A percentile compares a stretch with the other conserved stretches of the same genome.
Conservation (phyloP, 768 basidiomycete species). For the Naganishia antarctica region DNA sequence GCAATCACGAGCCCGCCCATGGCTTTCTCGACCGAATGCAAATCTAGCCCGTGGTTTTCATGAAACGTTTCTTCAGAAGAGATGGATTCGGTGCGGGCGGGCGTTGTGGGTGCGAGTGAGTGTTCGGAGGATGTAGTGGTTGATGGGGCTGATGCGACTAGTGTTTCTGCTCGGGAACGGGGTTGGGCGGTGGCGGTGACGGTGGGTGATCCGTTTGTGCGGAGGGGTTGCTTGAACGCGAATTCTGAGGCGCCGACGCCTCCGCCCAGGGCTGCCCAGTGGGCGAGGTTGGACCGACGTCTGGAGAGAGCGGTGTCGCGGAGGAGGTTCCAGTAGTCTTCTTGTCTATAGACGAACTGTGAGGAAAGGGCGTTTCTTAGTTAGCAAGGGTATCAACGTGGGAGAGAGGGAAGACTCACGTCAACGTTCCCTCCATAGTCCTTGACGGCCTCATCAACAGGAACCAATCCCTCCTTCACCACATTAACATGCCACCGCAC, state of each 20-base stretch:
- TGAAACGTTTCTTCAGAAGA: slow-evolving; percentile 16
- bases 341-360: slow-evolving; percentile 28
- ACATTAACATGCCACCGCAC: slow-evolving; percentile 25
- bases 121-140: neutral
- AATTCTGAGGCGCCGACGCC: slow-evolving; percentile 24
- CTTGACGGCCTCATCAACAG: slow-evolving; percentile 2
- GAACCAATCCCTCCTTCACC: slow-evolving; percentile 25
- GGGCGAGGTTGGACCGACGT: neutral
- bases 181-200: neutral
- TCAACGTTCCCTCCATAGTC: slow-evolving; percentile 27
- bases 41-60: neutral
- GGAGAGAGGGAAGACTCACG: slow-evolving; percentile 14
- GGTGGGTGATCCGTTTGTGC: neutral
- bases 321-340: slow-evolving; percentile 27
- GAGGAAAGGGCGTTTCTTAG: neutral
- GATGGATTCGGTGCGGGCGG: neutral
- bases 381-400: neutral
- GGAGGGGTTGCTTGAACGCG: slow-evolving; percentile 21
- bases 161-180: neutral
- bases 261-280: slow-evolving; percentile 21
- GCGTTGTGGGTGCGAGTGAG: neutral
- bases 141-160: neutral
- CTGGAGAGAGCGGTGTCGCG: slow-evolving; percentile 13
- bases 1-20: slow-evolving; percentile 14
- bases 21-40: slow-evolving; percentile 7